Base-by-base conservation (phyloP, 2,329 filamentous ascomycete species). In the Dactylellina cionopaga region DNA sequence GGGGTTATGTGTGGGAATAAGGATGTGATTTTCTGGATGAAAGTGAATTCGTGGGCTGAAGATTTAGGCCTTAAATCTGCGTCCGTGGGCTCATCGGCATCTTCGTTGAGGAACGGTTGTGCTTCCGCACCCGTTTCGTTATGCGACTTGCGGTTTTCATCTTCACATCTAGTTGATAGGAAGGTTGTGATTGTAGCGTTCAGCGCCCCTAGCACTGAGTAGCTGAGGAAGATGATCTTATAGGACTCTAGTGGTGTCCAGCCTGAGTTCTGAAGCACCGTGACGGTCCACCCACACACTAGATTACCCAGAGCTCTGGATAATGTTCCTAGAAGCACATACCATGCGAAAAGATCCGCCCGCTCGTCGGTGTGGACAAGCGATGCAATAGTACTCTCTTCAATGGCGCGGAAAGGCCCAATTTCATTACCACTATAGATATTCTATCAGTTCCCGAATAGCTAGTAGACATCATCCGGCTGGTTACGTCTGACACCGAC, bases 271-370 rank as follows among this genome's bases (percentile, higher is more conserved):
- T 83, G 81, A 27, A 89, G 79, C 2, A 81, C 77, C 43, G 85
- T 83, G 3, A 89, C 82, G 2, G 84, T 77, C 86, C 87, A 89
- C 1, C 89, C 89, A 60, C 85, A 84, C 0, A 81, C 80, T 44
- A 88, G 80, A 69, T 87, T 84, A 1, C 89, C 89, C 13, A 85
- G 81, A 0, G 89, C 88, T 0, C 85, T 83, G 0, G 89, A 89
- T 0, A 86, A 84, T 0, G 83, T 84, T 1, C 88, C 89, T 0
- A 83, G 78, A 5, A 88, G 80, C 4, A 81, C 84, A 75, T 88
- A 89, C 87, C 87, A 89, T 2, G 86, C 86, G 72, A 86, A 88
- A 25, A 89, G 81, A 76, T 88, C 86, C 64, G 83, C 82, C 44
- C 86, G 79, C 2, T 81, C 80, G 1, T 80, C 78, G 3, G 81